Evolutionary conservation across 495 filamentous ascomycete genomes (phyloP), one percentile per base, ranked within the genome.

Genomic region (Ascodesmis nigricans): DNA sequence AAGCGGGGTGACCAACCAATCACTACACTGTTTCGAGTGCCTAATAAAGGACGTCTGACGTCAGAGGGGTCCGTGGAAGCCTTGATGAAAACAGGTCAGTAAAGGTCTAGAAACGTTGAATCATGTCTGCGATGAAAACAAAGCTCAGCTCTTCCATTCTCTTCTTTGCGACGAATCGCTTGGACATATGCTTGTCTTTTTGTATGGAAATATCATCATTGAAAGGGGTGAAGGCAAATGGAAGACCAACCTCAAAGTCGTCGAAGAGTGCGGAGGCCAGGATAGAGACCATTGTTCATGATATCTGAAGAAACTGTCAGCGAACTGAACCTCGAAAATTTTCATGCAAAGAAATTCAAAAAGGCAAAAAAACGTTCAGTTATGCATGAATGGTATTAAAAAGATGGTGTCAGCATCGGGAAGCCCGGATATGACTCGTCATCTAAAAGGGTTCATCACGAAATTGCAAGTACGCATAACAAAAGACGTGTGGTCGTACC

Each of bases 141-240:
- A 21, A 44, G 38, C 33, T 50, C 58, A 56, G 54, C 44, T 35
- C 50, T 48, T 57, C 61, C 55, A 52, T 62, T 50, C 52, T 78
- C 73, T 62, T 76, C 73, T 61, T 59, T 39, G 65, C 70, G 41
- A 49, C 58, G 53, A 56, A 63, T 43, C 36, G 66, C 73, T 80
- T 66, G 57, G 75, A 80, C 73, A 80, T 80, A 80, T 80, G 75
- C 75, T 80, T 80, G 75, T 78, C 72, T 58, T 62, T 70, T 64
- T 55, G 60, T 58, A 64, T 54, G 58, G 59, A 65, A 53, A 50
- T 46, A 45, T 76, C 72, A 78, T 77, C 72, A 75, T 65, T 45
- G 49, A 30, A 43, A 29, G 21, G 22, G 31, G 21, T 28, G 41
- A 30, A 32, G 3, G 19, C 10, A 35, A 33, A 36, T 32, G 24